Evolutionary conservation across 495 filamentous ascomycete species (phyloP).

Genomic region (Penicillium coprophilum): DNA sequence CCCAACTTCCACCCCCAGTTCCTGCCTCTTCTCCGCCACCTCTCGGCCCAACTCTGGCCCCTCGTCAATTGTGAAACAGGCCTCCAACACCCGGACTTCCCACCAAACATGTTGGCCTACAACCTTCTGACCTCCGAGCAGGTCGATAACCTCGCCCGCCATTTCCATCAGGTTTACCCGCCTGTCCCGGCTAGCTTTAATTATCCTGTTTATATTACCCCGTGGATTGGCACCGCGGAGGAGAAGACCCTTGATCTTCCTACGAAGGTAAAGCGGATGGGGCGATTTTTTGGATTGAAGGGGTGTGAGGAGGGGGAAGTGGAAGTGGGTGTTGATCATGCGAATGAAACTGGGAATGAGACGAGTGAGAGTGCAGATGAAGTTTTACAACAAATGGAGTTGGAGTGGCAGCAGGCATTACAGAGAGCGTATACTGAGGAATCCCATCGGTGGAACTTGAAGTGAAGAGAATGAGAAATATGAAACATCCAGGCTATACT

Average conservation of each 20-base stretch:
- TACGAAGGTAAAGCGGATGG: conserved; percentile 61
- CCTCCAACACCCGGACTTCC: conserved; percentile 63
- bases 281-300: conserved; percentile 64
- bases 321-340: background rate
- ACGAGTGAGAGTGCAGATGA: conserved; percentile 2
- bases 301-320: conserved; percentile 43
- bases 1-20: conserved; percentile 26
- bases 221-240: conserved; percentile 36
- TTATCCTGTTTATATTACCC: conserved; percentile 62
- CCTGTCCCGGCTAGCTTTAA: conserved; percentile 46
- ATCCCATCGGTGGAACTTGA: conserved; percentile 5
- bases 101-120: conserved; percentile 63
- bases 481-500: background rate
- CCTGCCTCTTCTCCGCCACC: conserved; percentile 27
- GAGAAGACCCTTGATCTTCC: conserved; percentile 42
- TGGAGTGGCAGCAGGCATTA: conserved; percentile 31
- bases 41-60: conserved; percentile 37
- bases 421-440: conserved; percentile 27
- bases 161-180: conserved; percentile 71
- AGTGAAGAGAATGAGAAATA: background rate
- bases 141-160: conserved; percentile 68
- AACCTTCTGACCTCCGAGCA: conserved; percentile 70
- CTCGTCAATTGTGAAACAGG: conserved; percentile 54
- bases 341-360: background rate
- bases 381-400: conserved; percentile 24